These are phyloP conservation scores for Daldinia grandis DNA, from an alignment of 495 filamentous ascomycete genomes.

Conservation along the genomic window DNA sequence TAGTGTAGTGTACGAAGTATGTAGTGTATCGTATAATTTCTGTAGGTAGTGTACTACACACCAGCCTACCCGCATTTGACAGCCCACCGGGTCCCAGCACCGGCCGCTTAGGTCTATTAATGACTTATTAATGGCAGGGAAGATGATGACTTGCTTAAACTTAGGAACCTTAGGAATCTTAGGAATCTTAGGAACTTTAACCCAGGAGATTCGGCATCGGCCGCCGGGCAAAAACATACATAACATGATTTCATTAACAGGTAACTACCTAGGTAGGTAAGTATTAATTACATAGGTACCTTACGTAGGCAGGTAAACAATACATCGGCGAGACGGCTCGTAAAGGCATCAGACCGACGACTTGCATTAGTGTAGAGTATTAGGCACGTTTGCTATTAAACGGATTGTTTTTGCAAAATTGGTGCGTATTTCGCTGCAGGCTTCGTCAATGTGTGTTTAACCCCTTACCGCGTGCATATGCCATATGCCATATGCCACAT, in stretches of 20 bases:
- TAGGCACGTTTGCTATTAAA: slow-evolving; percentile 7
- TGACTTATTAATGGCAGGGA: slow-evolving; percentile 24
- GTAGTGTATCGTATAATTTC: no score
- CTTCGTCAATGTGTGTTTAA: slow-evolving; percentile 16
- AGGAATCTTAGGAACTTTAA: not conserved
- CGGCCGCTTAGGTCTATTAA: slow-evolving; percentile 22
- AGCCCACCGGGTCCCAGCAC: slow-evolving; percentile 27
- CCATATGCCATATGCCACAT: no score
- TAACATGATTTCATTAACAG: slow-evolving; percentile 6
- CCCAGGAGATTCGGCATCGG: slow-evolving; percentile 32
- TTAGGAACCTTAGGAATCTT: no score
- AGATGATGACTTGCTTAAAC: slow-evolving; percentile 40
- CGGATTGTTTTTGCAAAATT: slow-evolving; percentile 22
- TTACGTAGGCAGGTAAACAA: no score
- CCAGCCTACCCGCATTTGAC: slow-evolving; percentile 21
- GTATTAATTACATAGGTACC: no score
- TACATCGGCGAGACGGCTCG: slow-evolving; percentile 18
- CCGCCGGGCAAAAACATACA: slow-evolving; percentile 18
- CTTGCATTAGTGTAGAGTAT: slow-evolving; percentile 27
- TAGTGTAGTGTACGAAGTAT: no score
- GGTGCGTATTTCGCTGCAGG: slow-evolving; percentile 25
- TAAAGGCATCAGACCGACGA: slow-evolving; percentile 28
- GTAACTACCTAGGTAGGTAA: not conserved
- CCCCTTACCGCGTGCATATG: slow-evolving; percentile 32
- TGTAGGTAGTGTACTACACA: no score